Evolutionary conservation across 2,329 filamentous ascomycete genomes (phyloP).

Genomic region (Paramyrothecium sp.): DNA sequence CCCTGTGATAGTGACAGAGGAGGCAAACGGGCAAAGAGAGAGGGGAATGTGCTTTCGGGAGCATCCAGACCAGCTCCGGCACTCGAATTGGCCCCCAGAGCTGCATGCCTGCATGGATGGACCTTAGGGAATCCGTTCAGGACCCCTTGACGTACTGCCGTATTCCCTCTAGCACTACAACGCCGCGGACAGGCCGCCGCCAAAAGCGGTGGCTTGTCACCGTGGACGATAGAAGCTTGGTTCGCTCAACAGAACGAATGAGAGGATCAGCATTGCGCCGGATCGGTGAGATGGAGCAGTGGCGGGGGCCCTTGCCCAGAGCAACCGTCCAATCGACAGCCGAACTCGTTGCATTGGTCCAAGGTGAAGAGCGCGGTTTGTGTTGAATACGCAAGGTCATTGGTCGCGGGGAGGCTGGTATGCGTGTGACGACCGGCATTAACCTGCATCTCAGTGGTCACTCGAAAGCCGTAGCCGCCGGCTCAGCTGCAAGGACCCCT

Average conservation of each 20-base stretch:
- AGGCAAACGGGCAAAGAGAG: not conserved
- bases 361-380: not conserved
- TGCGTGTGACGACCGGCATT: not conserved
- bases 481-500: not conserved
- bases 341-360: not conserved
- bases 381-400: constrained; percentile 2
- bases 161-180: no score
- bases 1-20: not conserved
- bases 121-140: no score
- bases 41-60: not conserved
- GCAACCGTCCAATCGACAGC: not conserved
- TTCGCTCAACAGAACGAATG: not conserved
- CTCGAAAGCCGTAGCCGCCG: not conserved
- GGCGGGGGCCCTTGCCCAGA: not conserved
- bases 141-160: no score
- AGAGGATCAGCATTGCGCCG: not conserved
- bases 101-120: not conserved
- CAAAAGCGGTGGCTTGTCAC: not conserved
- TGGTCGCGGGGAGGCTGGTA: not conserved
- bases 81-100: not conserved
- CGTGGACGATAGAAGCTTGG: not conserved
- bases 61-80: not conserved
- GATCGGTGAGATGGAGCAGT: not conserved
- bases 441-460: not conserved
- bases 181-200: no score